Percentiles rank a stretch among this genome's conserved stretches.
phyloP scores from a whole-genome alignment of 352 stramenopile genomes.

The Globisporangium paddicum region DNA sequence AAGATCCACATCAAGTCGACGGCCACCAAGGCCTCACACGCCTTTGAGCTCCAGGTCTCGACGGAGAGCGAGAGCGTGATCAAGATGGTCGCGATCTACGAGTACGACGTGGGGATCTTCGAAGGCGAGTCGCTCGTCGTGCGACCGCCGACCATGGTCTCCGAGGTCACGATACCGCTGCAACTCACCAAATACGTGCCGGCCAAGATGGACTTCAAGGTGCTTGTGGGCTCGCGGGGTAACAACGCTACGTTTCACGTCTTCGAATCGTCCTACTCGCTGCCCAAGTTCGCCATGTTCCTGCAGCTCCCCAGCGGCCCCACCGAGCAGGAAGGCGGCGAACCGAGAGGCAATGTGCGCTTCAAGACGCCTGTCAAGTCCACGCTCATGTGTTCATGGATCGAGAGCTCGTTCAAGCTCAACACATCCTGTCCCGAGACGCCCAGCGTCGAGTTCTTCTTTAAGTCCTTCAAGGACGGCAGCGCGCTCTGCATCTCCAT shows the following conservation, averaged over 20 bases:
- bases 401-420: constrained; percentile 62
- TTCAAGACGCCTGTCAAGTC: constrained; percentile 72
- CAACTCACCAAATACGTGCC: constrained; percentile 65
- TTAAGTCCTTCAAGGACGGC: constrained; percentile 57
- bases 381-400: constrained; percentile 67
- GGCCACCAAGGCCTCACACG: constrained; percentile 42
- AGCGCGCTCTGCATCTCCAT: constrained; percentile 43
- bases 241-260: constrained; percentile 81
- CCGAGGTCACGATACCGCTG: constrained; percentile 43
- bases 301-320: constrained; percentile 31
- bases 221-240: constrained; percentile 77
- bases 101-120: constrained; percentile 87
- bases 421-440: constrained; percentile 32
- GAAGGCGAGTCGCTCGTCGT: constrained; percentile 77
- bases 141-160: constrained; percentile 39
- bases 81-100: constrained; percentile 83
- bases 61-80: constrained; percentile 87
- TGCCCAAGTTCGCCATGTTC: constrained; percentile 89
- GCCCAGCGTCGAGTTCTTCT: constrained; percentile 40
- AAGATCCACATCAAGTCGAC: constrained; percentile 57
- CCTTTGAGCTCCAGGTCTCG: constrained; percentile 77
- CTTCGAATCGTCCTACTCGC: constrained; percentile 70
- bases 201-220: constrained; percentile 61
- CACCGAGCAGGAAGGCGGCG: constrained; percentile 8
- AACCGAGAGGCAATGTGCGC: constrained; percentile 47